These are phyloP conservation scores for Lactifluus echinatus DNA, from an alignment of 768 basidiomycete species.

Conservation along the genomic window DNA sequence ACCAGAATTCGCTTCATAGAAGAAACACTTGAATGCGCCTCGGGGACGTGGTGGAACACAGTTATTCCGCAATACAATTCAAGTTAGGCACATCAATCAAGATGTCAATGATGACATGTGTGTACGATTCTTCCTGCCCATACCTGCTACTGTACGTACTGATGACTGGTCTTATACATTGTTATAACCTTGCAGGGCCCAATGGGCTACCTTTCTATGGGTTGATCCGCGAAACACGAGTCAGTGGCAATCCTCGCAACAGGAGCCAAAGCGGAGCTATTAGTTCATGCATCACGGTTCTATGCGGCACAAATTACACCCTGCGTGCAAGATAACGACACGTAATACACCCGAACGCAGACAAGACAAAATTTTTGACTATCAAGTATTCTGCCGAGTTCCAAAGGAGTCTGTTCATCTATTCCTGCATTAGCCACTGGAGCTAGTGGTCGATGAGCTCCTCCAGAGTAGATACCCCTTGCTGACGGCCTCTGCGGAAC, in stretches of 20 bases:
- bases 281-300: not conserved
- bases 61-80: no score
- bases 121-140: no score
- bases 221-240: not conserved
- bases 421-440: slow-evolving; percentile 28
- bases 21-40: no score
- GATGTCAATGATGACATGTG: no score
- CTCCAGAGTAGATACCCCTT: no score
- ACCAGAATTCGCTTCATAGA: no score
- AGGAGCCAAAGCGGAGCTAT: not conserved
- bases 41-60: no score
- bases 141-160: no score
- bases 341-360: not conserved
- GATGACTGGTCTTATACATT: not conserved
- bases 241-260: not conserved
- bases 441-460: slow-evolving; percentile 35
- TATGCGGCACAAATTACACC: not conserved
- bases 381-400: not conserved
- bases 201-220: no score
- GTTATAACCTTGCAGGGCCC: no score
- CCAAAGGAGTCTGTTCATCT: slow-evolving; percentile 30
- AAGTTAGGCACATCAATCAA: no score
- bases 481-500: no score
- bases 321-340: not conserved
- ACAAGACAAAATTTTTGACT: not conserved